Conservation (phyloP, 2,329 filamentous ascomycete species). For the Neonectria neomacrospora region DNA sequence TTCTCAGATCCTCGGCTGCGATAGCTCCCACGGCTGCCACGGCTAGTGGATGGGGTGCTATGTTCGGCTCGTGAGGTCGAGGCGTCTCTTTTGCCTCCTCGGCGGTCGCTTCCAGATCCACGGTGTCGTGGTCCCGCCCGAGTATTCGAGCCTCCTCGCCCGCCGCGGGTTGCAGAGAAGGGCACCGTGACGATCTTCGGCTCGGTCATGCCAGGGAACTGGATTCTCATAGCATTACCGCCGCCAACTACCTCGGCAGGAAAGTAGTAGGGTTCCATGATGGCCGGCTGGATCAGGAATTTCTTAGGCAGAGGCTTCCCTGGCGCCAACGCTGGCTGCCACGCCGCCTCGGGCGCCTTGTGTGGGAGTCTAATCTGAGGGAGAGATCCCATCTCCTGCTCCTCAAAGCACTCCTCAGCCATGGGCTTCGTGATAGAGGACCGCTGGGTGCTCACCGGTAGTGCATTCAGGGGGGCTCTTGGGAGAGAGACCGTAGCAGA, state of each 20-base stretch:
- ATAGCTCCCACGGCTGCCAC: conserved; percentile 54
- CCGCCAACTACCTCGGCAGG: conserved; percentile 48
- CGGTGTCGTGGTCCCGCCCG: conserved; percentile 46
- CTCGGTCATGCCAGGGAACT: conserved; percentile 56
- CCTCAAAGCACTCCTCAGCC: conserved; percentile 83
- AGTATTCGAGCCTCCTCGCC: conserved; percentile 45
- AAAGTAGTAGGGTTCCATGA: conserved; percentile 51
- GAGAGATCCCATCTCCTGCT: conserved; percentile 83
- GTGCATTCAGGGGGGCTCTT: conserved; percentile 34
- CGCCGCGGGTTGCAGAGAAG: conserved; percentile 47
- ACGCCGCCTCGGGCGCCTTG: conserved; percentile 69
- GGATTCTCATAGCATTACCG: conserved; percentile 52
- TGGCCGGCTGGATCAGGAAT: conserved; percentile 56
- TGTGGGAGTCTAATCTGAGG: conserved; percentile 76
- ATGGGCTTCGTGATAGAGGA: conserved; percentile 71
- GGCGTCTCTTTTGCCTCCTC: conserved; percentile 50
- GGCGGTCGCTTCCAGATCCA: conserved; percentile 44
- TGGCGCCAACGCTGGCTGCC: conserved; percentile 67
- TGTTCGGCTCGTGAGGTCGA: conserved; percentile 45
- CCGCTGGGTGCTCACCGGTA: conserved; percentile 53
- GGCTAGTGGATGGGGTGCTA: conserved; percentile 40
- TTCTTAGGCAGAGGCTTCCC: conserved; percentile 65
- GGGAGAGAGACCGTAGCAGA: conserved; percentile 78
- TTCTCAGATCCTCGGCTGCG: conserved; percentile 54
- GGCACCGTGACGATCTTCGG: conserved; percentile 53